Base-by-base conservation (phyloP, 2,329 filamentous ascomycete species). In the Aspergillus candidus region DNA sequence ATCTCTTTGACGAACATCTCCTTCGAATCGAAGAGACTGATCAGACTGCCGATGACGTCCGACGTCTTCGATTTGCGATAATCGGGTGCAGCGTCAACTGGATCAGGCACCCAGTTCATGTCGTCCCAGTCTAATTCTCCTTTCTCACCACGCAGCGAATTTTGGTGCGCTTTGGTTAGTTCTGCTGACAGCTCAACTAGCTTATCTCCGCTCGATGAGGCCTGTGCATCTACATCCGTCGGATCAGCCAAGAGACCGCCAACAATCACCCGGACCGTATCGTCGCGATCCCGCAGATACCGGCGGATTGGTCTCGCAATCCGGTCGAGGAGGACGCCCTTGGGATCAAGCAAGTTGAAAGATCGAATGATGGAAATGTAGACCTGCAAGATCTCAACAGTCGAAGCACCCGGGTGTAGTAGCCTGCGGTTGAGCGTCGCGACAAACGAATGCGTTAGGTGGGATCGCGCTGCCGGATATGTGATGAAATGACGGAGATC, bases 1-100 rank as follows among this genome's bases (percentile, higher is more conserved):
- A 98, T 85, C 63, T 97, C 91, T 55, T 89, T 94, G 66, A 96
- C 93, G 60, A 97, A 97, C 36, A 85, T 79, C 40, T 96, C 91
- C 54, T 90, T 88, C 13, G 86, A 85, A 11, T 95, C 91, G 54
- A 95, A 86, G 0, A 94, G 80, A 46, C 82, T 85, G 54, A 97
- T 86, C 35, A 98, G 73, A 41, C 89, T 94, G 41, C 89, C 89
- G 45, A 97, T 88, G 11, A 97, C 84, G 65, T 98, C 93, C 51
- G 90, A 86, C 35, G 82, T 86, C 63, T 87, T 94, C 10, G 88
- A 87, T 46, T 89, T 84, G 59, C 86, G 88, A 71, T 95, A 96
- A 61, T 96, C 88, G 38, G 88, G 85, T 8, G 88, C 89, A 1
- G 93, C 93, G 61, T 98, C 93, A 32, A 94, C 83, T 0, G 93